Evolutionary conservation across 1,284 basidiomycete species (phyloP).

Genomic region (Ganoderma lucidum): DNA sequence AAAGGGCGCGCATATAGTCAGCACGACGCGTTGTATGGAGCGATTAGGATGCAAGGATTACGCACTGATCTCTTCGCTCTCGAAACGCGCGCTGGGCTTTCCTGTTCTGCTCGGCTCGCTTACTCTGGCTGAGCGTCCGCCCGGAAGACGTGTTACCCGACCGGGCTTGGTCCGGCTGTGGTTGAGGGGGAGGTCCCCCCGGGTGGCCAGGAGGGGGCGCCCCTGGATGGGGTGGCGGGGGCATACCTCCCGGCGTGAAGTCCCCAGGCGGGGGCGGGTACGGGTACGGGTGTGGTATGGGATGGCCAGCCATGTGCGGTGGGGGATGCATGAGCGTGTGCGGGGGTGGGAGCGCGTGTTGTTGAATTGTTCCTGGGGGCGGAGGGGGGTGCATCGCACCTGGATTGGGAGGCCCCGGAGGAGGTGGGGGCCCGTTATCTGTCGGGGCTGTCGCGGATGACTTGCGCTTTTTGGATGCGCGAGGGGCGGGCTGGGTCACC

Average conservation of each 20-base stretch:
- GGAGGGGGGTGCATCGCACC: conserved; percentile 45
- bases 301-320: conserved; percentile 35
- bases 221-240: conserved; percentile 44
- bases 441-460: conserved; percentile 45
- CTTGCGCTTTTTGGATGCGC: conserved; percentile 48
- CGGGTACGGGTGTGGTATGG: conserved; percentile 24
- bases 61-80: conserved; percentile 82
- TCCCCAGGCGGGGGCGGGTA: conserved; percentile 44
- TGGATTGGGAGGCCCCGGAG: conserved; percentile 38
- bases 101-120: conserved; percentile 86
- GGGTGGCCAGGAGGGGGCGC: conserved; percentile 36
- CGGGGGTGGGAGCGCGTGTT: conserved; percentile 39
- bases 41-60: background rate
- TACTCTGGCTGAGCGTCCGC: conserved; percentile 74
- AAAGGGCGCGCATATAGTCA: conserved; percentile 19
- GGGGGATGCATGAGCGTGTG: conserved; percentile 39
- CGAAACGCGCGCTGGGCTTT: conserved; percentile 87
- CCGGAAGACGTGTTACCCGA: conserved; percentile 47
- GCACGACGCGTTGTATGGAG: conserved; percentile 3
- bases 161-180: conserved; percentile 41
- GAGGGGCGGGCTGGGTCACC: conserved; percentile 42
- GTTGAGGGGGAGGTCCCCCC: conserved; percentile 32
- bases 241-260: conserved; percentile 61
- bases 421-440: conserved; percentile 45
- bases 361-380: conserved; percentile 44